Evolutionary conservation across 2,329 filamentous ascomycete genomes (phyloP).

Genomic region (Tolypocladium cylindrosporum): DNA sequence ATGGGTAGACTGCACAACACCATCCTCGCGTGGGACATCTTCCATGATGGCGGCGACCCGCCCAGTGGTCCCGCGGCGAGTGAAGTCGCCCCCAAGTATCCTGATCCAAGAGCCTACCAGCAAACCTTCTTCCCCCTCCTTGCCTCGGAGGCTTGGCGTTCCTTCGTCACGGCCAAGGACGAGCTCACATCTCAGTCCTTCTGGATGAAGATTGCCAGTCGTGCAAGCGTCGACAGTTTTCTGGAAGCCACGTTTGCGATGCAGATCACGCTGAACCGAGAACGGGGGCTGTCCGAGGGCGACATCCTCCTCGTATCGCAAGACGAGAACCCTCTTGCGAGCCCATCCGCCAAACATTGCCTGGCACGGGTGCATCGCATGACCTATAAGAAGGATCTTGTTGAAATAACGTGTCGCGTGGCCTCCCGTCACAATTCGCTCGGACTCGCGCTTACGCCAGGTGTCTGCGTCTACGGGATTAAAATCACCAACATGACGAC

Average conservation of each 20-base stretch:
- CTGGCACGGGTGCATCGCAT: constrained; percentile 75
- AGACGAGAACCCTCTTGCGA: constrained; percentile 57
- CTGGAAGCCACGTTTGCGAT: constrained; percentile 84
- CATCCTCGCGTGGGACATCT: constrained; percentile 91
- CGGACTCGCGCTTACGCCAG: constrained; percentile 54
- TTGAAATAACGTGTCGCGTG: constrained; percentile 82
- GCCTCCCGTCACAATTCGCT: constrained; percentile 57
- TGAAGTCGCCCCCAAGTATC: constrained; percentile 68
- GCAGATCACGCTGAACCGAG: constrained; percentile 57
- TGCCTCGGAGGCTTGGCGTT: constrained; percentile 90
- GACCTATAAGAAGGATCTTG: constrained; percentile 66
- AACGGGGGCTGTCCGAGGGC: constrained; percentile 66
- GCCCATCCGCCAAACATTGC: constrained; percentile 63
- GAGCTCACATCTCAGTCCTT: constrained; percentile 74
- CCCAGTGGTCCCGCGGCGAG: constrained; percentile 66
- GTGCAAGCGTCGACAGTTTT: constrained; percentile 85
- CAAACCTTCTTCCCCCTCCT: constrained; percentile 83
- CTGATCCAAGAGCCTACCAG: constrained; percentile 70
- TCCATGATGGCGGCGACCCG: constrained; percentile 78
- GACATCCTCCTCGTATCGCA: constrained; percentile 84
- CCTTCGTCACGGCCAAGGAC: constrained; percentile 81
- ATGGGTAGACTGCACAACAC: constrained; percentile 76
- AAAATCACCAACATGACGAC: constrained; percentile 92
- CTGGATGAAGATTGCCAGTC: constrained; percentile 77
- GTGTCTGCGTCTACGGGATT: constrained; percentile 59